phyloP scores from a whole-genome alignment of 2,329 filamentous ascomycete genomes.

The Fonsecaea multimorphosa region DNA sequence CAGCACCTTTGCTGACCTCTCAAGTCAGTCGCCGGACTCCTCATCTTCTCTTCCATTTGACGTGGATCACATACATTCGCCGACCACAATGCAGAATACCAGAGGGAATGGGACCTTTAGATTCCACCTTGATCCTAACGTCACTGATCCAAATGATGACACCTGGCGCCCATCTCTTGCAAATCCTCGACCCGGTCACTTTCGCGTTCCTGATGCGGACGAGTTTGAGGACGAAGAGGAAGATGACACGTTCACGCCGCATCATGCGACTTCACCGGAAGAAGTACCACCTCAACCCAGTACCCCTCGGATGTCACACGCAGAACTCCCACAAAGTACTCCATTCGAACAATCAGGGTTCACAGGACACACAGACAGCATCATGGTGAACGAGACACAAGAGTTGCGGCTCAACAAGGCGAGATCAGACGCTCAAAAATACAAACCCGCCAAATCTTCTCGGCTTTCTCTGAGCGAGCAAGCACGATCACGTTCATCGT shows the following conservation, averaged over 20 bases:
- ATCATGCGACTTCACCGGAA: conserved; percentile 99
- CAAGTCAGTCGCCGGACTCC: conserved; percentile 17
- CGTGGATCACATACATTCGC: conserved; percentile 26
- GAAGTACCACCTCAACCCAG: conserved; percentile 91
- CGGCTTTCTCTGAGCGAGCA: conserved; percentile 32
- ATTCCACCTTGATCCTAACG: conserved; percentile 27
- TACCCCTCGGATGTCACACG: conserved; percentile 36
- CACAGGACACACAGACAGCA: conserved; percentile 27
- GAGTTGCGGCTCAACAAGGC: conserved; percentile 34
- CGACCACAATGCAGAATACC: conserved; percentile 29
- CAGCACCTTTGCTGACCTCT: conserved; percentile 32
- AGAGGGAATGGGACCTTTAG: conserved; percentile 19
- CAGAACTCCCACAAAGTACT: conserved; percentile 31
- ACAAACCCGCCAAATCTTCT: conserved; percentile 34
- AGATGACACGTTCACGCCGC: conserved; percentile 84
- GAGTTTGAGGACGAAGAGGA: conserved; percentile 68
- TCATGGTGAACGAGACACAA: conserved; percentile 23
- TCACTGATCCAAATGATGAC: conserved; percentile 31
- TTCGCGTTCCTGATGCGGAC: conserved; percentile 72
- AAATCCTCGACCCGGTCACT: conserved; percentile 33
- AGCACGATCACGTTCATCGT: conserved; percentile 34
- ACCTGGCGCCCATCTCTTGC: conserved; percentile 32
- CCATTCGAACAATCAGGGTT: conserved; percentile 16
- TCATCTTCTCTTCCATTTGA: conserved; percentile 19
- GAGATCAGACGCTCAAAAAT: conserved; percentile 35